phyloP scores from a whole-genome alignment of 2,329 filamentous ascomycete species.

The Alternaria triticina region DNA sequence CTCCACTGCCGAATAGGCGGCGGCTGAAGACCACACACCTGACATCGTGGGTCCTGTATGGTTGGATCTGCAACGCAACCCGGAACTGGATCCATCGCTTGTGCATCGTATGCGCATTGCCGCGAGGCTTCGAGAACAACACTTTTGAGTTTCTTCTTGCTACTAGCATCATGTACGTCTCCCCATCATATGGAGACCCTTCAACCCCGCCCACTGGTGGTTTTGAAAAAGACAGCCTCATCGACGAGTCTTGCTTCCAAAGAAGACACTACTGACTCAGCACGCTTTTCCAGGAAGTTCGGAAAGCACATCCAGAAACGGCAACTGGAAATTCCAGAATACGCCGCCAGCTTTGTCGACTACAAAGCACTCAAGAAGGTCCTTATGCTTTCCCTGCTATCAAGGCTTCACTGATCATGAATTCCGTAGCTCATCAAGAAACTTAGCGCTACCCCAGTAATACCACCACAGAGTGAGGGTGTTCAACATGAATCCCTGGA shows the following conservation, averaged over 20 bases:
- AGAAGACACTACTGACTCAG: conserved; percentile 47
- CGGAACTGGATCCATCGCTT: conserved; percentile 37
- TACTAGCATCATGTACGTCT: conserved; percentile 47
- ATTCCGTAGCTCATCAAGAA: conserved; percentile 89
- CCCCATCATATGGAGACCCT: conserved; percentile 43
- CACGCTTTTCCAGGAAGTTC: conserved; percentile 80
- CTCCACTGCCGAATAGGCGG: conserved; percentile 36
- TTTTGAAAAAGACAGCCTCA: conserved; percentile 43
- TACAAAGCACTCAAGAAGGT: conserved; percentile 99
- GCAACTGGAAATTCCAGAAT: conserved; percentile 98
- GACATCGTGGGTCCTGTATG: conserved; percentile 40
- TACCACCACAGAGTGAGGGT: conserved; percentile 75
- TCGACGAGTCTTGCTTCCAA: conserved; percentile 45
- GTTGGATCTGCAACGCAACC: conserved; percentile 34
- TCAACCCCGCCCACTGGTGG: conserved; percentile 35
- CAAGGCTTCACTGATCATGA: conserved; percentile 16
- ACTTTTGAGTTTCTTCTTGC: conserved; percentile 28
- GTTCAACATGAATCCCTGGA: conserved; percentile 61
- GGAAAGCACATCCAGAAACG: conserved; percentile 99
- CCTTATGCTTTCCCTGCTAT: conserved; percentile 25
- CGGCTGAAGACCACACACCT: conserved; percentile 36
- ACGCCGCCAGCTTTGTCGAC: conserved; percentile 98
- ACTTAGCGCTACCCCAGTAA: conserved; percentile 86
- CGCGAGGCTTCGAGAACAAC: conserved; percentile 25
- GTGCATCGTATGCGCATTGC: conserved; percentile 35